Evolutionary conservation across 2,329 filamentous ascomycete species (phyloP).

Genomic region (Nigrospora osmanthi): DNA sequence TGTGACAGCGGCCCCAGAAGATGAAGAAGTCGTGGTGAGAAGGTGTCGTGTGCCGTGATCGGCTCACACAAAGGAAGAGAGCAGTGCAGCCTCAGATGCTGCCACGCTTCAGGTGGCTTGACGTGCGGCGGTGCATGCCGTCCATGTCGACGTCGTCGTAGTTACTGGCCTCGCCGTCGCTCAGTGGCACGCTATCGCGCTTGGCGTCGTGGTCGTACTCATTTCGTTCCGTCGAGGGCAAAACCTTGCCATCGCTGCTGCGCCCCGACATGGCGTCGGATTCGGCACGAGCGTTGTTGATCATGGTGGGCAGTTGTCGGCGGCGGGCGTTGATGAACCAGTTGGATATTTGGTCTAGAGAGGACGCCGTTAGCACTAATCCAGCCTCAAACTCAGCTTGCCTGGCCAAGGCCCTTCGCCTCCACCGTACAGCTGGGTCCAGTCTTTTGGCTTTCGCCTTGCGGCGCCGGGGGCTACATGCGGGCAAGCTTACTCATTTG

Average conservation of each 20-base stretch:
- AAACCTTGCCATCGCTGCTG: conserved; percentile 17
- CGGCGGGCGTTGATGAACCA: conserved; percentile 76
- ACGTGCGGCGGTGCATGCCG: conserved; percentile 20
- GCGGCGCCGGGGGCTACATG: neutral
- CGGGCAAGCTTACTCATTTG: conserved; percentile 60
- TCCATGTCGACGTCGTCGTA: conserved; percentile 35
- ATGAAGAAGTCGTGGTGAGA: too few species aligned
- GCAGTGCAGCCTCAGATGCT: conserved; percentile 27
- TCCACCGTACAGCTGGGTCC: neutral
- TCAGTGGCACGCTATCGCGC: conserved; percentile 28
- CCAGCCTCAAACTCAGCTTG: too few species aligned
- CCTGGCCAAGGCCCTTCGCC: neutral
- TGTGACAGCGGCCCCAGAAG: too few species aligned
- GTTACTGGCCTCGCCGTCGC: conserved; percentile 37
- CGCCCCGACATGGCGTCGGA: conserved; percentile 36
- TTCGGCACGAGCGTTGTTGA: conserved; percentile 47
- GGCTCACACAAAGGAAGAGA: too few species aligned
- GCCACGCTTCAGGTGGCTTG: conserved; percentile 32
- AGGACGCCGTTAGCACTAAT: neutral
- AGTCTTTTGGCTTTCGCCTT: neutral
- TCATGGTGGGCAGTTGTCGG: conserved; percentile 54
- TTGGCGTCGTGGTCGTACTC: conserved; percentile 20
- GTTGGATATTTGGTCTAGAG: conserved; percentile 62
- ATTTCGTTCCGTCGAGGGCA: neutral
- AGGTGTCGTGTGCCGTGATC: too few species aligned